A percentile compares a stretch with the other conserved stretches of the same genome.
These are phyloP conservation scores for Aethionema arabicum DNA, from an alignment of 345 rosid genomes.

Conservation along the genomic window DNA sequence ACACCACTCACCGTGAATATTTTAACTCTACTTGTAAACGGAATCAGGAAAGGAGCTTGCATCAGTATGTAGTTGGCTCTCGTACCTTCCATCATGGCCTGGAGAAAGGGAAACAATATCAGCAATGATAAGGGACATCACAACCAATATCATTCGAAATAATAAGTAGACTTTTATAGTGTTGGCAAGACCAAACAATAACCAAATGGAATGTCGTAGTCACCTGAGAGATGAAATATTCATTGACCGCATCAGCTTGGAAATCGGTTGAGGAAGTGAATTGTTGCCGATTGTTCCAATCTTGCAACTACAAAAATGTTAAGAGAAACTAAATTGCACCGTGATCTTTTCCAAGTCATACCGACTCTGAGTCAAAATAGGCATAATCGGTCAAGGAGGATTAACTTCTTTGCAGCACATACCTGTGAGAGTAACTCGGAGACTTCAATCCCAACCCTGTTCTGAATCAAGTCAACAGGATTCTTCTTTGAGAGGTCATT, in stretches of 20 bases:
- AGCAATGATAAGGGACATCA: constrained; percentile 18
- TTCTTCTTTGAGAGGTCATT: constrained; percentile 44
- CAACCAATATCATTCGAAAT: background rate
- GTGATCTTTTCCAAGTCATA: constrained; percentile 25
- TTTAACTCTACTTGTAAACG: constrained; percentile 94
- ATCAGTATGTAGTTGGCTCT: constrained; percentile 89
- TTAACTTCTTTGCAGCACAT: constrained; percentile 25
- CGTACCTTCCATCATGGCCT: constrained; percentile 86
- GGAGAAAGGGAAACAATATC: constrained; percentile 29
- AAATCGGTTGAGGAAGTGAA: constrained; percentile 81
- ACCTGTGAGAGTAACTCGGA: constrained; percentile 98
- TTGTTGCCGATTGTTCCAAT: constrained; percentile 89
- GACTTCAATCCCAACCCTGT: constrained; percentile 67
- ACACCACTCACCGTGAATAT: constrained; percentile 77
- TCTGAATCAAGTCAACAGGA: constrained; percentile 62
- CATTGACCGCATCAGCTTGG: constrained; percentile 90
- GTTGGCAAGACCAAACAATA: constrained; percentile 18
- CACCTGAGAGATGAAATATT: constrained; percentile 93
- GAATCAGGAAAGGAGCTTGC: constrained; percentile 96
- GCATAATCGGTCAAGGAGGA: background rate
- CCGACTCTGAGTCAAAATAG: constrained; percentile 17
- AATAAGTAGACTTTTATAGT: constrained; percentile 4
- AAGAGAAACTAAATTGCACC: constrained; percentile 22
- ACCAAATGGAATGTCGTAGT: constrained; percentile 30
- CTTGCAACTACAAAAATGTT: constrained; percentile 67